Base-by-base conservation (phyloP, 495 filamentous ascomycete genomes). In the Neurospora sp. region DNA sequence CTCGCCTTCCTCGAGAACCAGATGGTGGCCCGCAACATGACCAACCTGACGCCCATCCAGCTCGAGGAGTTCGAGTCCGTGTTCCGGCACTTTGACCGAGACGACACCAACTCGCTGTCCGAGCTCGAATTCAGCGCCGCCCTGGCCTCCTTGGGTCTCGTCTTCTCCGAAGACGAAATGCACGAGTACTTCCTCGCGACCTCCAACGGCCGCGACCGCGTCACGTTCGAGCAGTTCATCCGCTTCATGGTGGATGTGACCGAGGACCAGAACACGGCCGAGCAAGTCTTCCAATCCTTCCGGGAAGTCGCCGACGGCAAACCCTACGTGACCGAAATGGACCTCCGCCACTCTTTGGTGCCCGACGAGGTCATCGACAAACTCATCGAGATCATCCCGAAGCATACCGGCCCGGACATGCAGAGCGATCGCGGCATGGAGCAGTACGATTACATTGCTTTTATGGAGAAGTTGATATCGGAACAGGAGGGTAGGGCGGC, bases 191-290 rank as follows among this genome's bases (percentile, higher is more conserved):
- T 96, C 79, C 77, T 90, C 38, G 90, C 91, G 35, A 94, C 93
- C n/a, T 93, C 92, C 73, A 91, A 85, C 38, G 90, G 91, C 2
- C 86, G 87, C 12, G 87, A 89, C 76, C 87, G 91, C 74, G 96
- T 99, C 71, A 95, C 92, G 10, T 99, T 99, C 79, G 96, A 99
- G 84, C 96, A 98, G 82, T 99, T 99, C 80, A 99, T 99, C 82
- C 88, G 92, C 31, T 99, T 98, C 84, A 99, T 99, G 96, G 96
- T 99, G 9, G 93, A 94, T 77, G 95, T 97, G 46, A 98, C 96
- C 1, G 96, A 99, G 82, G 96, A 99, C 78, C 96, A 99, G 81
- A 97, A 98, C 78, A 97, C 94, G 20, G 96, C 96, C 27, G 96
- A 97, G 82, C 96, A 99, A 79, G 96, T 98, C 0, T 98, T 94